Conservation (phyloP, 225 moss, liverwort and hornwort genomes). For the Rhytidiadelphus loreus region DNA sequence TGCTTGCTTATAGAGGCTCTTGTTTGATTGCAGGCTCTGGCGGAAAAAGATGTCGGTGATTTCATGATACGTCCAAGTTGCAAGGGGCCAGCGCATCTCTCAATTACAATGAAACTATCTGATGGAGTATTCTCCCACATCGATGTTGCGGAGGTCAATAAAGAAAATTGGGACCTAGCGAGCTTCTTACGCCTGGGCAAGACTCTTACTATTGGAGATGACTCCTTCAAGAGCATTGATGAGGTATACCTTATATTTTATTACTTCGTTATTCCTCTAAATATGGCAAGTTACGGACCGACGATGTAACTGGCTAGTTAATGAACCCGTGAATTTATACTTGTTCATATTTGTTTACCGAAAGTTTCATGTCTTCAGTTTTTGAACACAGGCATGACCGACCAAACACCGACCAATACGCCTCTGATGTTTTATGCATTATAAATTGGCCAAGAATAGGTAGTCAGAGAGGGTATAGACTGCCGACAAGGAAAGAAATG, state of each 20-base stretch:
- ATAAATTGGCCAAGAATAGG: neutral
- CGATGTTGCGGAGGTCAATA: conserved; percentile 75
- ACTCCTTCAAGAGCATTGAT: conserved; percentile 81
- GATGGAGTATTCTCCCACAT: conserved; percentile 70
- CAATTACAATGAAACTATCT: conserved; percentile 75
- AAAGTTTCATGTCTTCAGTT: neutral
- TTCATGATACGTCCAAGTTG: conserved; percentile 78
- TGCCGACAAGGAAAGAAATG: neutral
- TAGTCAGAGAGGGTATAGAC: neutral
- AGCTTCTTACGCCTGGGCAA: conserved; percentile 90
- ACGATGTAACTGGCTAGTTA: neutral
- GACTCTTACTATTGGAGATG: conserved; percentile 79
- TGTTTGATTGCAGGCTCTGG: conserved; percentile 47
- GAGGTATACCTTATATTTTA: conserved; percentile 42
- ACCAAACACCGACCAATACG: neutral
- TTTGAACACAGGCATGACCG: neutral
- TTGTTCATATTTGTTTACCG: neutral
- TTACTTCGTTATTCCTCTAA: neutral
- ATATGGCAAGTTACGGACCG: neutral
- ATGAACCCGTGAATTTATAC: neutral
- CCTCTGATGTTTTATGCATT: neutral
- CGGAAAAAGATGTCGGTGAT: conserved; percentile 75
- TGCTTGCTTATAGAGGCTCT: neutral
- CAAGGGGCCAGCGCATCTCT: conserved; percentile 84
- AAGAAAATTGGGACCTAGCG: conserved; percentile 73